Percentiles rank a stretch among this genome's conserved stretches.
phyloP scores from a whole-genome alignment of 345 rosid genomes.

The Mercurialis annua region DNA sequence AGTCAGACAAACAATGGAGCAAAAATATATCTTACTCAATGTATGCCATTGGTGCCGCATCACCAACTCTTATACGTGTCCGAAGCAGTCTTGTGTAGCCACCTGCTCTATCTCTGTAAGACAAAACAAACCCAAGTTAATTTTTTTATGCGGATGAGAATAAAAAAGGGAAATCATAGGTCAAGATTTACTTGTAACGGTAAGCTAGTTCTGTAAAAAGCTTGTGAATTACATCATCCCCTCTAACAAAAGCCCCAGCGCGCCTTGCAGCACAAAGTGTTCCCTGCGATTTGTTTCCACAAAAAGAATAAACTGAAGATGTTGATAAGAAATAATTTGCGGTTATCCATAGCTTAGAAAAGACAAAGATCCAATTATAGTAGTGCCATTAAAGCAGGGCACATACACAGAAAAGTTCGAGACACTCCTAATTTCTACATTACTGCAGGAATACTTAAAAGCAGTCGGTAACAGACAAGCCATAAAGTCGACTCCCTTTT shows the following conservation, averaged over 20 bases:
- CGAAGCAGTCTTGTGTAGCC: slow-evolving; percentile 90
- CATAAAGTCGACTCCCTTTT: not conserved
- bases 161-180: not conserved
- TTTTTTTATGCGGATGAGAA: not conserved
- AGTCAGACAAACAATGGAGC: not conserved
- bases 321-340: not conserved
- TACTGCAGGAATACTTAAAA: not conserved
- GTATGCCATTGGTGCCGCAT: slow-evolving; percentile 96
- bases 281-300: slow-evolving; percentile 43
- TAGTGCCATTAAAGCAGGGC: not conserved
- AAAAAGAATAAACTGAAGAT: not conserved
- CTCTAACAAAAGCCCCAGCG: slow-evolving; percentile 89
- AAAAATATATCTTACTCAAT: slow-evolving; percentile 60
- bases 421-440: not conserved
- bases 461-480: too few relatives aligned
- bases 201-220: slow-evolving; percentile 82
- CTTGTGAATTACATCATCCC: slow-evolving; percentile 91
- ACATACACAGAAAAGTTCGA: not conserved
- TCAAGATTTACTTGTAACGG: slow-evolving; percentile 61
- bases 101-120: slow-evolving; percentile 79
- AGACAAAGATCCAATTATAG: not conserved
- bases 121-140: slow-evolving; percentile 16
- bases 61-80: slow-evolving; percentile 88
- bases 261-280: slow-evolving; percentile 74
- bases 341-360: not conserved